Evolutionary conservation across 1,139 yeast species (phyloP), one percentile per base, ranked within the genome.

Genomic region (Pichia sp.): DNA sequence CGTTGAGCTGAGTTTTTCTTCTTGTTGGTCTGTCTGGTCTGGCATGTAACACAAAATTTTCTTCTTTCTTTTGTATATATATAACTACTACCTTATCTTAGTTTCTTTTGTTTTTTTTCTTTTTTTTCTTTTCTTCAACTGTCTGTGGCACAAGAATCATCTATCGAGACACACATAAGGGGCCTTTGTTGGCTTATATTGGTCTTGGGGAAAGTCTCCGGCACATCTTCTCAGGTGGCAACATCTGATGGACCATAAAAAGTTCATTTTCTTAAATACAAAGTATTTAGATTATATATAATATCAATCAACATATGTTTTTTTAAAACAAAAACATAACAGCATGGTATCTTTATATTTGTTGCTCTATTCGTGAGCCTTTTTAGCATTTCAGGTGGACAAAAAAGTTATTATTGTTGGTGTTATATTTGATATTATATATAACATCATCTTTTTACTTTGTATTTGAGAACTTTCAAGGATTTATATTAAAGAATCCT

Each of bases 181-280:
- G 44, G 47, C 38, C 23, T 23, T 10, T 11, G 11, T 11, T 11
- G 8, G 39, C 38, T 30, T 41, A 36, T n/a, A 4, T n/a, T 16
- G 25, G 54, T 51, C 58, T 52, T 49, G 56, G 58, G 58, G 58
- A 52, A 55, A 55, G 58, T 55, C 58, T 55, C 58, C 58, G 58
- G 58, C 55, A 48, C 39, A 20, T 38, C 30, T 22, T 51, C 29
- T 49, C 55, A 52, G 56, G 51, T 56, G 58, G 58, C 48, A 55
- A 55, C 58, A 56, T 45, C 51, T 38, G 47, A 30, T 46, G 51
- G 40, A 39, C 40, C 49, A 35, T 33, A n/a, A n/a, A n/a, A n/a
- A 39, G 42, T 48, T 45, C 52, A 49, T 40, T 45, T 48, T 46
- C 27, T 24, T 4, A 10, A 6, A 32, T n/a, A n/a, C n/a, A n/a